A percentile compares a stretch with the other conserved stretches of the same genome.
Conservation (phyloP, 495 filamentous ascomycete species). For the Lepidopterella palustris region DNA sequence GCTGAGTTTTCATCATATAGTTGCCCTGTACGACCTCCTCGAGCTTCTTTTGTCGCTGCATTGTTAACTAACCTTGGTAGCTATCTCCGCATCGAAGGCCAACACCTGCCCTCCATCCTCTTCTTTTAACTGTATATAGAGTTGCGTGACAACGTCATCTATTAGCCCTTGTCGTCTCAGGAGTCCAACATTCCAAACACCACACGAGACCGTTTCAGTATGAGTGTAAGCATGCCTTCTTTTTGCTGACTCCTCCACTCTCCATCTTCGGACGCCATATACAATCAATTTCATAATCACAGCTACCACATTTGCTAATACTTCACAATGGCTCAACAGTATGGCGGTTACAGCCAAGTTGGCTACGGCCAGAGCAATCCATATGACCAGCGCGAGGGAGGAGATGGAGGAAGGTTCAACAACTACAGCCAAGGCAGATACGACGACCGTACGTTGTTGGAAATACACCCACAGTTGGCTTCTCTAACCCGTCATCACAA, state of each 20-base stretch:
- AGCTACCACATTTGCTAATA: conserved; percentile 19
- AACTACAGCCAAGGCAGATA: conserved; percentile 28
- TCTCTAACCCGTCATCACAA: conserved; percentile 1
- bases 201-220: conserved; percentile 28
- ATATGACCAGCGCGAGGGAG: conserved; percentile 46
- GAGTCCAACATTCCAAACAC: conserved; percentile 18
- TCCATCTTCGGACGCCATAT: neutral
- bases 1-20: too few relatives aligned
- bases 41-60: conserved; percentile 12
- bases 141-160: neutral
- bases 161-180: conserved; percentile 21
- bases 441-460: conserved; percentile 27
- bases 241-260: neutral
- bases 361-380: conserved; percentile 60
- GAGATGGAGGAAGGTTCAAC: conserved; percentile 34
- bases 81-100: neutral
- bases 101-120: neutral
- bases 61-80: conserved; percentile 10
- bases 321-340: conserved; percentile 27
- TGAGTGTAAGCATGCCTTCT: conserved; percentile 27
- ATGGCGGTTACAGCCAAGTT: conserved; percentile 31
- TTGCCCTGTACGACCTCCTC: too few relatives aligned
- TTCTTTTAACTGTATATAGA: neutral
- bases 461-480: conserved; percentile 21
- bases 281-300: neutral